Conservation (phyloP, 2,329 filamentous ascomycete genomes). For the Penicillium sp. region DNA sequence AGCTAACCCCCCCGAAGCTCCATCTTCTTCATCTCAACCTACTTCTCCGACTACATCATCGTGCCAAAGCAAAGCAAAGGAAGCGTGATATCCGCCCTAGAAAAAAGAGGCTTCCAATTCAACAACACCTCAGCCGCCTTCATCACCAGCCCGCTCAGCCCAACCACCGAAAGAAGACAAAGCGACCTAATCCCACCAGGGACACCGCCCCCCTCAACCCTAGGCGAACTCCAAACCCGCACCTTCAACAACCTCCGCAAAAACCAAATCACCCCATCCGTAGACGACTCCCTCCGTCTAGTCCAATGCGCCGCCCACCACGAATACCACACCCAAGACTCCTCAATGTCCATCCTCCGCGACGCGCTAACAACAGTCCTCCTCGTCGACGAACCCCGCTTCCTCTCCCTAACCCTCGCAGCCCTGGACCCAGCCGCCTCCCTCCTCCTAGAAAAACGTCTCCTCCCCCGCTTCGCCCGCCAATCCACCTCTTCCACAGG, state of each 20-base stretch:
- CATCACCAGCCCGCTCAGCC: slow-evolving; percentile 45
- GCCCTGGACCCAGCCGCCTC: slow-evolving; percentile 40
- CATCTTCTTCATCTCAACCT: slow-evolving; percentile 97
- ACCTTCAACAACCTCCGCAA: slow-evolving; percentile 79
- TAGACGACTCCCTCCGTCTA: slow-evolving; percentile 60
- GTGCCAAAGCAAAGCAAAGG: slow-evolving; percentile 67
- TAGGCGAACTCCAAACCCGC: slow-evolving; percentile 68
- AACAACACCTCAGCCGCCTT: slow-evolving; percentile 62
- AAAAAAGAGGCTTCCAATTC: slow-evolving; percentile 74
- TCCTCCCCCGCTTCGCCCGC: slow-evolving; percentile 62
- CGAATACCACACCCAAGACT: slow-evolving; percentile 34
- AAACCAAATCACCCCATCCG: slow-evolving; percentile 62
- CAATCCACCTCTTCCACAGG: slow-evolving; percentile 36
- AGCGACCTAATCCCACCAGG: slow-evolving; percentile 40
- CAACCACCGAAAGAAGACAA: slow-evolving; percentile 23
- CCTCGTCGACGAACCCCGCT: slow-evolving; percentile 39
- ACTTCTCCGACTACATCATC: slow-evolving; percentile 94
- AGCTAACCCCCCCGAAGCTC: slow-evolving; percentile 43
- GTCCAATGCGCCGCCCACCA: slow-evolving; percentile 69
- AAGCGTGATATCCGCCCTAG: slow-evolving; percentile 66
- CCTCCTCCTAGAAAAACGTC: slow-evolving; percentile 38
- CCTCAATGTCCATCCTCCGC: slow-evolving; percentile 34
- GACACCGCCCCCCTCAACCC: slow-evolving; percentile 67
- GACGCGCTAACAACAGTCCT: slow-evolving; percentile 33
- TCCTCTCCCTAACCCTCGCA: slow-evolving; percentile 42